phyloP scores from a whole-genome alignment of 2,329 filamentous ascomycete species.

The Sclerotinia sclerotiorum region DNA sequence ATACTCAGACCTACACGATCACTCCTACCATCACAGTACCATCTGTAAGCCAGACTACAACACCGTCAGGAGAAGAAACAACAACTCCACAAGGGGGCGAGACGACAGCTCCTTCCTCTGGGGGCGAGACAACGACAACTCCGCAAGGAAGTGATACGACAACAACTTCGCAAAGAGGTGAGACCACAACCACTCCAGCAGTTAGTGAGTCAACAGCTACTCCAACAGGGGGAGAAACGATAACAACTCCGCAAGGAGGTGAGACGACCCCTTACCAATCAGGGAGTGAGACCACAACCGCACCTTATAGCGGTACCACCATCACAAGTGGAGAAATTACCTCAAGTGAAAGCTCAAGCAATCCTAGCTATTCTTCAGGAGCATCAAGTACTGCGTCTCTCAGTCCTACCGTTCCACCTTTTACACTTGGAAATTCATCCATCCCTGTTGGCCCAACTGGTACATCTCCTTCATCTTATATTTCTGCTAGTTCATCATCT shows the following conservation, averaged over 20 bases:
- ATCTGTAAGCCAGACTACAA: neutral
- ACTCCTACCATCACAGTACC: conserved; percentile 5
- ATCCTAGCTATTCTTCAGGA: neutral
- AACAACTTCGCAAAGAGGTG: neutral
- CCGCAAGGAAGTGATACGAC: neutral
- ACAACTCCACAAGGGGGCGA: neutral
- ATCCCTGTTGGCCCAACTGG: neutral
- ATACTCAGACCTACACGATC: conserved; percentile 5
- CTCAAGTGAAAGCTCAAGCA: conserved; percentile 8
- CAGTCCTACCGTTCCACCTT: neutral
- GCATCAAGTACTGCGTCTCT: neutral
- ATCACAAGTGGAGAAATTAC: neutral
- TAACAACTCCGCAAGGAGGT: neutral
- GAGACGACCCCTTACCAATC: neutral
- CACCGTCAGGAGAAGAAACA: neutral
- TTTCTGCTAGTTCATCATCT: conserved; percentile 16
- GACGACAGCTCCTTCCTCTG: neutral
- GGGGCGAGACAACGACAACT: neutral
- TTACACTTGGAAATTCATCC: neutral
- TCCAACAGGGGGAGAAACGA: neutral
- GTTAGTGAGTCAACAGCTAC: neutral
- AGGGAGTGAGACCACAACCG: neutral
- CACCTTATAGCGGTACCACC: neutral
- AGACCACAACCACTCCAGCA: neutral
- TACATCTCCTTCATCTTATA: neutral